Base-by-base conservation (phyloP, 202 grass and related monocot species). In the Zoysia matrella region DNA sequence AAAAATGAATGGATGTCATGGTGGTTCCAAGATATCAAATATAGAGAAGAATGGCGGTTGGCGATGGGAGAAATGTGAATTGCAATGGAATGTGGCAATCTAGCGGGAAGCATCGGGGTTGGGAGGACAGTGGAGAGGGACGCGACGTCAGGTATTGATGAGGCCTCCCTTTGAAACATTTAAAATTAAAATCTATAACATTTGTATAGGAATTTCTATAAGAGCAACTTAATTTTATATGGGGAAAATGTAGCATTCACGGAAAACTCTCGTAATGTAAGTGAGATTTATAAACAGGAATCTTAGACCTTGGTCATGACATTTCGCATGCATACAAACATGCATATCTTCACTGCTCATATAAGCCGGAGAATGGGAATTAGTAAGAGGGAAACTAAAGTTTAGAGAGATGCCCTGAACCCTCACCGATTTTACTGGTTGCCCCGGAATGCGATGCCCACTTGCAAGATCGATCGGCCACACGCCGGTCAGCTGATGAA, bases 371-470 rank as follows among this genome's bases (percentile, higher is more conserved):
- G 63, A 13, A 22, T 76, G 8, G 52, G 52, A 83, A 60, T 73
- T 43, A 41, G 68, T 41, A 56, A 75, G 42, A 41, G 13, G 12
- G 18, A 44, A 68, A 44, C 11, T 65, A 65, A 57, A 39, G 51
- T n/a, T n/a, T 46, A 58, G 16, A 69, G 6, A 1, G 30, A 64
- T 69, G 52, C 52, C 52, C 75, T 51, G 47, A 52, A 8, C 46
- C 43, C 71, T 73, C 8, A 11, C 81, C 7, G n/a, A 56, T 68
- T 85, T 86, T 86, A 79, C 16, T n/a, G 60, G 65, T 73, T 48
- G 67, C 22, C 61, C 8, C 36, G 60, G 83, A 85, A 80, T 67
- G 76, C 54, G 69, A 80, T 80, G 75, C 83, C 68, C 83, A 85
- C 69, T 73, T 73, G 74, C 75, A 79, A 47, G 50, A 57, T 58